Evolutionary conservation across 306 rosid genomes (phyloP).

Genomic region (Fagus sylvatica): DNA sequence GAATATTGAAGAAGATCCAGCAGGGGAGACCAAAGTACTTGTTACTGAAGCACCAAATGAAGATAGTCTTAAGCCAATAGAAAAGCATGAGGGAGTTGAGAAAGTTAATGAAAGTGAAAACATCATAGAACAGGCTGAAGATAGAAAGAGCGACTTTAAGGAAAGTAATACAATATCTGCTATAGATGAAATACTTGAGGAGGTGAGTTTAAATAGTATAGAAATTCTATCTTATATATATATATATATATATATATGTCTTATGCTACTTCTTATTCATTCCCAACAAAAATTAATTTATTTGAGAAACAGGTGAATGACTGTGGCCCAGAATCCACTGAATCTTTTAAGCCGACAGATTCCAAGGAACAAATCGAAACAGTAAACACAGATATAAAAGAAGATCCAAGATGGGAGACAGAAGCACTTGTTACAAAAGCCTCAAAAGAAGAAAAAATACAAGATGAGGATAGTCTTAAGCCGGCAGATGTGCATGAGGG

Average conservation of each 20-base stretch:
- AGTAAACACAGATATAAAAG: not conserved
- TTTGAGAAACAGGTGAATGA: too few species aligned
- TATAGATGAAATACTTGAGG: not conserved
- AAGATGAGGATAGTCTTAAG: too few species aligned
- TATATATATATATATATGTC: too few species aligned
- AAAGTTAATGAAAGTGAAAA: conserved; percentile 4
- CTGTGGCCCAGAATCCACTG: not conserved
- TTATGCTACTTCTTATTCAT: too few species aligned
- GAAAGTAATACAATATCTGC: not conserved
- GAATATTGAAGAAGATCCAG: not conserved
- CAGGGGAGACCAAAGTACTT: too few species aligned
- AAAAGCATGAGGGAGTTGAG: not conserved
- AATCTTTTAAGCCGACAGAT: not conserved
- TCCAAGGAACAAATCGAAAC: not conserved
- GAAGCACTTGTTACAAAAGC: not conserved
- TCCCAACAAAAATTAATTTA: too few species aligned
- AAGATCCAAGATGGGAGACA: not conserved
- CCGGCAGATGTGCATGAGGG: not conserved
- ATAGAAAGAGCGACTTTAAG: not conserved
- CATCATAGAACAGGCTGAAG: not conserved
- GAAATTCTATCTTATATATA: not conserved
- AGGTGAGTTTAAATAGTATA: not conserved
- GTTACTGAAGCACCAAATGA: too few species aligned
- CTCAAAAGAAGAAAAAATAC: conserved; percentile 3
- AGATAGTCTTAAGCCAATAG: not conserved